Evolutionary conservation across 768 basidiomycete species (phyloP).

Genomic region (Rhizopogon vinicolor): DNA sequence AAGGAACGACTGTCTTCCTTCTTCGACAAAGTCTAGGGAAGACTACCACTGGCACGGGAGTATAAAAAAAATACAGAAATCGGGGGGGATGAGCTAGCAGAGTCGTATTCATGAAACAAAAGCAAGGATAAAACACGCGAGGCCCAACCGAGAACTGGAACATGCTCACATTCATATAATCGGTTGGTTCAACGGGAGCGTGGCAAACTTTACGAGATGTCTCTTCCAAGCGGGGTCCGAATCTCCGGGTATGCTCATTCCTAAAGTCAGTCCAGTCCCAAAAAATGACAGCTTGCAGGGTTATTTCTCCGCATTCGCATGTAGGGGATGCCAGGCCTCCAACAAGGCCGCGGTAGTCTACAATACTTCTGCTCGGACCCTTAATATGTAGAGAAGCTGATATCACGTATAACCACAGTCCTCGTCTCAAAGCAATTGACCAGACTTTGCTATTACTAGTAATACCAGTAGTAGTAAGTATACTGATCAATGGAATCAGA

Average conservation of each 20-base stretch:
- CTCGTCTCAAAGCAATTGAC: too few species aligned
- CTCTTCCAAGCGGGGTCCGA: background rate
- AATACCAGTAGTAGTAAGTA: too few species aligned
- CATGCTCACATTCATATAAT: conserved; percentile 14
- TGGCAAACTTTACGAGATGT: conserved; percentile 25
- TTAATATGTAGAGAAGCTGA: background rate
- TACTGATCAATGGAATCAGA: too few species aligned
- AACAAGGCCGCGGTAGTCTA: too few species aligned
- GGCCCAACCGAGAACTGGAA: conserved; percentile 17
- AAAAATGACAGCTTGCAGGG: background rate
- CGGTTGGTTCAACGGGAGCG: conserved; percentile 16
- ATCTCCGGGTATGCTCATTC: background rate
- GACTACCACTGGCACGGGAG: too few species aligned
- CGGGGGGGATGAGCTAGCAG: background rate
- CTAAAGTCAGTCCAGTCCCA: background rate
- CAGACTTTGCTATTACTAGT: too few species aligned
- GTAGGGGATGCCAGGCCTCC: background rate
- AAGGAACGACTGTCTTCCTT: too few species aligned
- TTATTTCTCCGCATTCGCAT: background rate
- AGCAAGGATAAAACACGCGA: conserved; percentile 18
- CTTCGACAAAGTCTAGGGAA: too few species aligned
- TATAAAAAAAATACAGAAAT: background rate
- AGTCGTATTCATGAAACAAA: conserved; percentile 25
- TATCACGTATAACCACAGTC: background rate
- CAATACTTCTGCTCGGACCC: background rate